A percentile compares a stretch with the other conserved stretches of the same genome.
Conservation (phyloP, 176 grass and related monocot genomes). For the Aegilops tauschii region DNA sequence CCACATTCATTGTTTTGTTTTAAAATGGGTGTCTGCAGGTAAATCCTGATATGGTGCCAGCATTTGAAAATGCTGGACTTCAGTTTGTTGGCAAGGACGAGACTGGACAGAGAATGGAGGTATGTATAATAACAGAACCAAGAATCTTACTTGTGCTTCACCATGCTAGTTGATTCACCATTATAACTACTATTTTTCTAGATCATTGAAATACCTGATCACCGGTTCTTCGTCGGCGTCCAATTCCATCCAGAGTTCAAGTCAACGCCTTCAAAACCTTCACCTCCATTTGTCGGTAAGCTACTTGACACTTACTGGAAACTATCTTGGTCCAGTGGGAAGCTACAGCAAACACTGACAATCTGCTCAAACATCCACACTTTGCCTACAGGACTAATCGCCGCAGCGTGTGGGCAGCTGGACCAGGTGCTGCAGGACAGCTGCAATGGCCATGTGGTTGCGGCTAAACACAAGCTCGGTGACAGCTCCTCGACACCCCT, state of each 20-base stretch:
- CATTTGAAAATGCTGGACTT: slow-evolving; percentile 71
- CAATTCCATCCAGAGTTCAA: slow-evolving; percentile 99
- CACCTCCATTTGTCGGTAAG: slow-evolving; percentile 88
- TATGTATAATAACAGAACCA: slow-evolving; percentile 20
- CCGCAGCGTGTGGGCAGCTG: slow-evolving; percentile 69
- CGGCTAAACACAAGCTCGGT: neutral
- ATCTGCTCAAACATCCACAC: neutral
- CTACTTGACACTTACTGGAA: neutral
- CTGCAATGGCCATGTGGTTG: neutral
- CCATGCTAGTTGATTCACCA: neutral
- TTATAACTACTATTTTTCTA: slow-evolving; percentile 28
- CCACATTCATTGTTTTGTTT: neutral
- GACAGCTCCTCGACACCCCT: slow-evolving; percentile 37
- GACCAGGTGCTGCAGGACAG: slow-evolving; percentile 39
- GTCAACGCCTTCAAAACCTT: slow-evolving; percentile 86
- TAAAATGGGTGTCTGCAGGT: slow-evolving; percentile 18
- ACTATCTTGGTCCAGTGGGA: neutral
- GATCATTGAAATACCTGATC: slow-evolving; percentile 89
- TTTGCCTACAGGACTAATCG: slow-evolving; percentile 61
- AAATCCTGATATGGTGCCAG: slow-evolving; percentile 69
- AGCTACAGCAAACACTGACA: neutral
- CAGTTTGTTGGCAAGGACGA: slow-evolving; percentile 79
- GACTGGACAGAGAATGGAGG: slow-evolving; percentile 76
- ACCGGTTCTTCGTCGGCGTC: slow-evolving; percentile 78
- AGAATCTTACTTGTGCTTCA: neutral